Percentiles rank a stretch among this genome's conserved stretches.
Evolutionary conservation across 768 basidiomycete species (phyloP).

Genomic region (Thelephora aurantiotincta): DNA sequence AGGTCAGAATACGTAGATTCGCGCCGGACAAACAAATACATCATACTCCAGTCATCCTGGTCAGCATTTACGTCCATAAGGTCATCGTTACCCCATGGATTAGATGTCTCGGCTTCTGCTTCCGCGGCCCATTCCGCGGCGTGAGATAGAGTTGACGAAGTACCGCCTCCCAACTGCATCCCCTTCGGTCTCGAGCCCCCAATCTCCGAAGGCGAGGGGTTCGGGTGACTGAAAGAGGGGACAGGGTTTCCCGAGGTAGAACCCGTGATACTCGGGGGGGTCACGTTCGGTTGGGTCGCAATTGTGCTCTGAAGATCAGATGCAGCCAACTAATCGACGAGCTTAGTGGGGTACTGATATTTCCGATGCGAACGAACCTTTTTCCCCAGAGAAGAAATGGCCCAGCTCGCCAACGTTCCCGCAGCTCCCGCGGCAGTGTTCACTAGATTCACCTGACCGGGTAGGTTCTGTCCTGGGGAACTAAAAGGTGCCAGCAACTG

Average conservation of each 20-base stretch:
- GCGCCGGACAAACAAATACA: slow-evolving; percentile 13
- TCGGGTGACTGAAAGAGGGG: not conserved
- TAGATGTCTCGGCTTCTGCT: slow-evolving; percentile 21
- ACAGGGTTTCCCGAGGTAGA: not conserved
- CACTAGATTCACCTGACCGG: slow-evolving; percentile 38
- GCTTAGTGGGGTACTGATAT: not conserved
- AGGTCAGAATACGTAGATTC: slow-evolving; percentile 1
- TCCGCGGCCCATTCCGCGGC: slow-evolving; percentile 41
- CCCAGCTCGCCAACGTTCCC: slow-evolving; percentile 89
- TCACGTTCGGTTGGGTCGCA: slow-evolving; percentile 21
- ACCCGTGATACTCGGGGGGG: slow-evolving; percentile 5
- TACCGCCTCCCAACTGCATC: slow-evolving; percentile 51
- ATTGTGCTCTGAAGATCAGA: slow-evolving; percentile 65
- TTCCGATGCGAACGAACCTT: slow-evolving; percentile 31
- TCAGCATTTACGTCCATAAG: slow-evolving; percentile 92
- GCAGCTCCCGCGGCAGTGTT: slow-evolving; percentile 87
- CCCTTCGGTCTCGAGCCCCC: slow-evolving; percentile 30
- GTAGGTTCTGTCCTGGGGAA: not conserved
- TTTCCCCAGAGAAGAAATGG: slow-evolving; percentile 79
- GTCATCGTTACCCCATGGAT: slow-evolving; percentile 65
- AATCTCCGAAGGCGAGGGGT: slow-evolving; percentile 5
- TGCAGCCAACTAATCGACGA: slow-evolving; percentile 38
- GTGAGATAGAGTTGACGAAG: slow-evolving; percentile 35
- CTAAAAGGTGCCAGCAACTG: slow-evolving; percentile 7
- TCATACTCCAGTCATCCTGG: slow-evolving; percentile 82